phyloP scores from a whole-genome alignment of 2,329 filamentous ascomycete species.

The Ophiostoma australiae region DNA sequence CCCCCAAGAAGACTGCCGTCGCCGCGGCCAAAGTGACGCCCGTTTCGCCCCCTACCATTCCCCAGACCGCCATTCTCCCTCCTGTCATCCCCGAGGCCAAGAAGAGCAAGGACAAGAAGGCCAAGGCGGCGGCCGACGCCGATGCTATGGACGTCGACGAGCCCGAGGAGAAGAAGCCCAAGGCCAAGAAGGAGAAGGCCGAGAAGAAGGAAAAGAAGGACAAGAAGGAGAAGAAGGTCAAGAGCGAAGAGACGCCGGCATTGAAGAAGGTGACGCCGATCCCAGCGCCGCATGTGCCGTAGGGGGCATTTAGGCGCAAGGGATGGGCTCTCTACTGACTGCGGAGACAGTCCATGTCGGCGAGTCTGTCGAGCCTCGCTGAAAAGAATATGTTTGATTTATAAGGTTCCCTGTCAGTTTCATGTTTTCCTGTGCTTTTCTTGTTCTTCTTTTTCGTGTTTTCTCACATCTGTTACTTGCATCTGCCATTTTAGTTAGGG shows the following conservation, averaged over 20 bases:
- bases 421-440: not conserved
- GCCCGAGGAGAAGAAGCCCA: constrained; percentile 17
- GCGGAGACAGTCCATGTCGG: not conserved
- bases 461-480: not conserved
- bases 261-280: constrained; percentile 27
- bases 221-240: constrained; percentile 24
- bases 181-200: constrained; percentile 21
- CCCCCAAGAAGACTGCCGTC: not conserved
- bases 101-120: constrained; percentile 32
- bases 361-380: not conserved
- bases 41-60: not conserved
- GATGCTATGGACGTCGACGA: constrained; percentile 15
- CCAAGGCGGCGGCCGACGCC: not conserved
- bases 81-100: constrained; percentile 30
- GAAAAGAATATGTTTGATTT: not conserved
- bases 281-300: constrained; percentile 24
- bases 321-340: not conserved
- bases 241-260: constrained; percentile 15
- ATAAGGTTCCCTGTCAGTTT: not conserved
- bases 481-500: constrained; percentile 2
- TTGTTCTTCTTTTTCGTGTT: not conserved
- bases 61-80: not conserved
- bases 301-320: not conserved
- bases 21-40: not conserved
- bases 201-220: constrained; percentile 13